Conservation (phyloP, 1,284 basidiomycete genomes). For the Cystobasidium pallidum region DNA sequence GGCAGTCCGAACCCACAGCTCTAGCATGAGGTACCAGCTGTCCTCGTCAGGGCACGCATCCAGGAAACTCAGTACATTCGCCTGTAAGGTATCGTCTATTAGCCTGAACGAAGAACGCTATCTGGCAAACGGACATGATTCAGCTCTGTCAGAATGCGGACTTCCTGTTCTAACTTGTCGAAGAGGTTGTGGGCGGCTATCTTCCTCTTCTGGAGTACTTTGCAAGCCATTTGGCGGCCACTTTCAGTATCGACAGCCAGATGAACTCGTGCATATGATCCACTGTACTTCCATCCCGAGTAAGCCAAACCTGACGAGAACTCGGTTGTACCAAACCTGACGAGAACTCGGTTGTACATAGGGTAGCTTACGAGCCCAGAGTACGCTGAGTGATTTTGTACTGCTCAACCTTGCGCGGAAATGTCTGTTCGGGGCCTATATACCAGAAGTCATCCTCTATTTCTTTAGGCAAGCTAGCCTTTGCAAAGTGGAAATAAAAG, state of each 20-base stretch:
- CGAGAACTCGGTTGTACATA: no score
- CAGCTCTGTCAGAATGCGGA: conserved; percentile 20
- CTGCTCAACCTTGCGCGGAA: background rate
- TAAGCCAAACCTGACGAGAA: no score
- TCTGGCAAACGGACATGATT: conserved; percentile 15
- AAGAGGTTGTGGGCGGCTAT: background rate
- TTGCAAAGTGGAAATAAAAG: conserved; percentile 14
- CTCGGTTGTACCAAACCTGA: no score
- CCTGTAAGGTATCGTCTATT: background rate
- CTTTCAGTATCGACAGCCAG: conserved; percentile 7
- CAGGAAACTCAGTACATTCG: conserved; percentile 19
- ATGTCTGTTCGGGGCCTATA: background rate
- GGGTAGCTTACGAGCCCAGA: conserved; percentile 32
- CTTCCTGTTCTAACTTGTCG: conserved; percentile 28
- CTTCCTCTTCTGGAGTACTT: conserved; percentile 13
- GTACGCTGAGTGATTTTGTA: conserved; percentile 12
- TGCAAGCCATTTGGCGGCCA: conserved; percentile 34
- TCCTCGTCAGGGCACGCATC: conserved; percentile 14
- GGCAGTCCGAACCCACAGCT: background rate
- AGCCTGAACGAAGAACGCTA: background rate
- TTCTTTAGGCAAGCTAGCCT: background rate
- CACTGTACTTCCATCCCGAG: background rate
- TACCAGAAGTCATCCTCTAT: conserved; percentile 7
- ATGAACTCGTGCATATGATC: conserved; percentile 29
- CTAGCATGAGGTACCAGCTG: conserved; percentile 22